Evolutionary conservation across 169 alveolate genomes (phyloP).

Genomic region (Plasmodium inui): DNA sequence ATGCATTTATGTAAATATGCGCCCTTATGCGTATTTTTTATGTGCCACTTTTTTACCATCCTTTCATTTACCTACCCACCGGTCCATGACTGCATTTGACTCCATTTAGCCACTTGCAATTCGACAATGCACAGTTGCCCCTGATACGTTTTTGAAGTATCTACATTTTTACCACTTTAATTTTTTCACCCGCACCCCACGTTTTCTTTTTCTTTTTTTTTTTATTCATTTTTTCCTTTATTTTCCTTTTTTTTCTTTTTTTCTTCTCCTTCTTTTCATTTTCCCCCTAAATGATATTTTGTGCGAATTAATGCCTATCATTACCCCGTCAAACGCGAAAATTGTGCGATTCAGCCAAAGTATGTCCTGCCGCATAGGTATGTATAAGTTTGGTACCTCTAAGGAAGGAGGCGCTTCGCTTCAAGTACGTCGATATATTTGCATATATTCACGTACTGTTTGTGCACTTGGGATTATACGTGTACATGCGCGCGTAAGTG

Average conservation of each 20-base stretch:
- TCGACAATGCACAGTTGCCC: background rate
- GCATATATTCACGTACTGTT: background rate
- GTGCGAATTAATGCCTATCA: constrained; percentile 45
- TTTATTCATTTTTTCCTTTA: background rate
- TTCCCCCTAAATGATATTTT: constrained; percentile 1
- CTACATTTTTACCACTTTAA: background rate
- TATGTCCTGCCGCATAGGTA: background rate
- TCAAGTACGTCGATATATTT: background rate
- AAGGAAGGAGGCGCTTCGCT: background rate
- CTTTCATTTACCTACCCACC: background rate
- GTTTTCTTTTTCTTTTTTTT: background rate
- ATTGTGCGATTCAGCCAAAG: constrained; percentile 12
- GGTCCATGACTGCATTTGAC: background rate
- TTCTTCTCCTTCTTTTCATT: background rate
- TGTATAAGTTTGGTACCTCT: background rate
- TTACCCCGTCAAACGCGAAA: constrained; percentile 41
- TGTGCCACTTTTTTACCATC: background rate
- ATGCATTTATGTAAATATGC: background rate
- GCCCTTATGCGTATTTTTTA: background rate
- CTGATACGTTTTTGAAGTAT: background rate
- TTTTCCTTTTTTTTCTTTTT: background rate
- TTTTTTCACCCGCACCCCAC: background rate
- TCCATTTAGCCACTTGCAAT: background rate
- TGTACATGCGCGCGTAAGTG: background rate
- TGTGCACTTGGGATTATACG: background rate